Evolutionary conservation across 2,329 filamentous ascomycete genomes (phyloP).

Genomic region (Calycina marina): DNA sequence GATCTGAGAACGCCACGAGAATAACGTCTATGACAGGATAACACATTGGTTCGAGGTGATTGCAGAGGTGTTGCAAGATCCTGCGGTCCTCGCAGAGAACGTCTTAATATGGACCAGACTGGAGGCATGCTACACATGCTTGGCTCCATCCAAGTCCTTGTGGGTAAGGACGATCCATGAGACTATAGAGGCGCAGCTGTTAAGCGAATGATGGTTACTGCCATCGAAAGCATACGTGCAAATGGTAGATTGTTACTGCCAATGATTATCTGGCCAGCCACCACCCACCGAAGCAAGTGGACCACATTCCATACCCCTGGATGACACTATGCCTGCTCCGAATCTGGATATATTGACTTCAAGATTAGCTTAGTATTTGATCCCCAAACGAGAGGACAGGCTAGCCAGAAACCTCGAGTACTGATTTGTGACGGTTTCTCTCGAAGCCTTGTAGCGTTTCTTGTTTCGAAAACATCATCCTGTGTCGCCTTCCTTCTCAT

Average conservation of each 20-base stretch:
- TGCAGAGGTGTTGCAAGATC: conserved; percentile 4
- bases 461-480: too few relatives aligned
- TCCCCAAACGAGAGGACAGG: conserved; percentile 19
- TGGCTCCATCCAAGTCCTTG: conserved; percentile 19
- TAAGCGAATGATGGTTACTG: conserved; percentile 12
- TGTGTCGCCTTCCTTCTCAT: too few relatives aligned
- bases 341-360: conserved; percentile 1
- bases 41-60: conserved; percentile 20
- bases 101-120: too few relatives aligned
- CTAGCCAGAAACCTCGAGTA: conserved; percentile 7
- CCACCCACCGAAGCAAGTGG: conserved; percentile 14
- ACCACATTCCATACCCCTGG: too few relatives aligned
- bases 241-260: conserved; percentile 14
- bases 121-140: conserved; percentile 17
- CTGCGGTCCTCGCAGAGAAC: conserved; percentile 2
- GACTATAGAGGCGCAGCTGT: conserved; percentile 15
- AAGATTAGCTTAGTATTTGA: conserved; percentile 16
- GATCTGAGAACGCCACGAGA: conserved; percentile 4
- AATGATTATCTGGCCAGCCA: conserved; percentile 17
- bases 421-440: background rate
- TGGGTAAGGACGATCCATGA: conserved; percentile 14
- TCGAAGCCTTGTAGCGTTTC: too few relatives aligned
- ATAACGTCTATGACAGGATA: conserved; percentile 15
- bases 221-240: conserved; percentile 4
- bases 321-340: background rate